Percentiles rank a stretch among this genome's conserved stretches.
phyloP scores from a whole-genome alignment of 352 stramenopile species.

The Globisporangium carolinianum region DNA sequence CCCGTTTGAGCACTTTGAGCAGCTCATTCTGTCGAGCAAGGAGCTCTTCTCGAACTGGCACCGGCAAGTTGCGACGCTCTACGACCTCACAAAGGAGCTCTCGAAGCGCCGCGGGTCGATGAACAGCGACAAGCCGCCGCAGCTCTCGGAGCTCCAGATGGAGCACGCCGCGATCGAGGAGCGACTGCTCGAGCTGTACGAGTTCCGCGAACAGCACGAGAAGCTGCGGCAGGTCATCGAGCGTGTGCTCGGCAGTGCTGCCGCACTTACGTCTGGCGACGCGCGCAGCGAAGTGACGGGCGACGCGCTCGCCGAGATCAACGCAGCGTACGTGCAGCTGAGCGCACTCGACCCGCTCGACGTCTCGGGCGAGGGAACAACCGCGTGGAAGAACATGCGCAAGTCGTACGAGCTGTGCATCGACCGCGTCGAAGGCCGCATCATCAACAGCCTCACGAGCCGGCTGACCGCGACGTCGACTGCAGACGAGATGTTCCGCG shows the following conservation, averaged over 20 bases:
- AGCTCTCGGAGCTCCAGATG: conserved; percentile 80
- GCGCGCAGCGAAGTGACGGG: conserved; percentile 56
- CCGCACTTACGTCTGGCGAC: conserved; percentile 23
- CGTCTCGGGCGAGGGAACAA: conserved; percentile 75
- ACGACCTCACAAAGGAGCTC: conserved; percentile 83
- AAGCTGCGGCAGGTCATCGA: conserved; percentile 86
- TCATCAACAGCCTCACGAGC: conserved; percentile 87
- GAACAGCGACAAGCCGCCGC: conserved; percentile 70
- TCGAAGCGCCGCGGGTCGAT: conserved; percentile 81
- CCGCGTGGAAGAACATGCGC: conserved; percentile 78
- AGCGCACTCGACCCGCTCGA: conserved; percentile 77
- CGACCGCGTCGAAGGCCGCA: conserved; percentile 89
- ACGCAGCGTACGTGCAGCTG: conserved; percentile 84
- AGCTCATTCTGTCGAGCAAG: conserved; percentile 65
- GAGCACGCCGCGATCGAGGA: conserved; percentile 85
- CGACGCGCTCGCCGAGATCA: conserved; percentile 83
- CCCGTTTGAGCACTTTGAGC: conserved; percentile 80
- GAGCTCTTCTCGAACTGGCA: conserved; percentile 86
- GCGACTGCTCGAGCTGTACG: conserved; percentile 78
- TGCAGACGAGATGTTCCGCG: conserved; percentile 94
- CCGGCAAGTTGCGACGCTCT: conserved; percentile 71
- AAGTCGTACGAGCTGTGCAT: conserved; percentile 90
- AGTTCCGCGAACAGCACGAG: conserved; percentile 90
- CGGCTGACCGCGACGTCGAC: conserved; percentile 84
- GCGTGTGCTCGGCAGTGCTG: conserved; percentile 64